Evolutionary conservation across 306 rosid species (phyloP), one percentile per base, ranked within the genome.

Genomic region (Dryas octopetala): DNA sequence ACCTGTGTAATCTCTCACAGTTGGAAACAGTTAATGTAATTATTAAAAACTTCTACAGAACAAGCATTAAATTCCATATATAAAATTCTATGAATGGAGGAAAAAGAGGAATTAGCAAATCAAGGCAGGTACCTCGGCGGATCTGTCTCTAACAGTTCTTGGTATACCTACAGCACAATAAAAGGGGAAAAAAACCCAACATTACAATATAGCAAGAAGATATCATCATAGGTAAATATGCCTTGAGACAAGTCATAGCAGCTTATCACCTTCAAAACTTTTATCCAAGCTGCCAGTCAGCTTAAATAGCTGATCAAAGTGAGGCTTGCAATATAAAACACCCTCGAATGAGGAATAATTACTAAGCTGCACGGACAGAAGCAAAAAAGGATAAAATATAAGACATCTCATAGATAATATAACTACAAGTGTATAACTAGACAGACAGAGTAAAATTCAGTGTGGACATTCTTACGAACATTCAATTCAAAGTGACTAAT

Each of bases 261-360:
- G 76, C 53, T 38, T 69, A 59, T 71, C 66, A 91, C 97, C 96
- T 90, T 95, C 97, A 76, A 95, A 95, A 82, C 97, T 95, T 79
- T 92, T 95, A 62, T 95, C 91, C 86, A 95, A 95, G 88, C 96
- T 92, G 41, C 99, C 99, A 5, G 97, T 95, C 91, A 76, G 88
- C 90, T 92, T 95, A 44, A 90, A 84, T 50, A 95, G 92, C 85
- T 95, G 97, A 81, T 87, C 91, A 76, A 86, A 95, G 88, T 95
- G 97, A 83, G 99, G 99, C 85, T 95, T 95, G 75, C 97, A 95
- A 66, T 95, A 95, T 19, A 92, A 70, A 59, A 91, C 92, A 45
- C 99, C 96, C 85, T 95, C 97, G 63, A 90, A 90, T 51, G 97
- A 95, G 70, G 90, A 82, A 83, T 86, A 95, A 54, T 95, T 92